Evolutionary conservation across 345 rosid genomes (phyloP), one percentile per base, ranked within the genome.

Genomic region (Salix suchowensis): DNA sequence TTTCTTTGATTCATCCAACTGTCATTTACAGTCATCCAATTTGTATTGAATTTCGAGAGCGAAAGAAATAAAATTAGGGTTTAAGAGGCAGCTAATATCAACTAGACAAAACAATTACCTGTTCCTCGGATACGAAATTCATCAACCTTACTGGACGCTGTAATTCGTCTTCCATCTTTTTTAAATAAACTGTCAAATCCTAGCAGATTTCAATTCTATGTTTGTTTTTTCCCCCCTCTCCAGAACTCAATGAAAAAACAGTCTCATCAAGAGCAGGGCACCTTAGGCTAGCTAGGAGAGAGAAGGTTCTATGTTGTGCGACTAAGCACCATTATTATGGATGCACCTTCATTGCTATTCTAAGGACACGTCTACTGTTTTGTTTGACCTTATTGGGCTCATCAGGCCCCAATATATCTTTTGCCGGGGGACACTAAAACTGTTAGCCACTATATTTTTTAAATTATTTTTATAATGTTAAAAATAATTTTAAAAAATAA

Each of bases 91-190:
- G 11, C 10, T 6, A 60, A 61, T 36, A 65, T 44, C 4, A 13
- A 44, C 13, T 11, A 44, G 50, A 16, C 50, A 44, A 44, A 62
- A 62, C 70, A 40, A 37, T 7, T 71, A 89, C 98, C 97, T 93
- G 97, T 60, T 95, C 96, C 82, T 93, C 97, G 3, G 96, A 90
- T 54, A 93, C 92, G 80, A 95, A 95, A 82, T 87, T 91, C 85
- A 95, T 86, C 81, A 93, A 85, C 83, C 92, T 85, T n/a, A 89
- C 81, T n/a, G 97, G 84, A 77, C 71, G 84, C 39, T 77, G 70
- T 3, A 88, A 77, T 80, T 86, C 97, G 62, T 93, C 97, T 39
- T 75, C 94, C 98, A 95, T 95, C 79, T 74, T 76, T 10, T 16
- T 37, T 15, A 18, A 65, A 23, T 1, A 1, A 19, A 36, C 71